Percentiles rank a stretch among this genome's conserved stretches.
These are phyloP conservation scores for Fagopyrum homotropicum DNA, from an alignment of 148 eudicot genomes.

Conservation along the genomic window DNA sequence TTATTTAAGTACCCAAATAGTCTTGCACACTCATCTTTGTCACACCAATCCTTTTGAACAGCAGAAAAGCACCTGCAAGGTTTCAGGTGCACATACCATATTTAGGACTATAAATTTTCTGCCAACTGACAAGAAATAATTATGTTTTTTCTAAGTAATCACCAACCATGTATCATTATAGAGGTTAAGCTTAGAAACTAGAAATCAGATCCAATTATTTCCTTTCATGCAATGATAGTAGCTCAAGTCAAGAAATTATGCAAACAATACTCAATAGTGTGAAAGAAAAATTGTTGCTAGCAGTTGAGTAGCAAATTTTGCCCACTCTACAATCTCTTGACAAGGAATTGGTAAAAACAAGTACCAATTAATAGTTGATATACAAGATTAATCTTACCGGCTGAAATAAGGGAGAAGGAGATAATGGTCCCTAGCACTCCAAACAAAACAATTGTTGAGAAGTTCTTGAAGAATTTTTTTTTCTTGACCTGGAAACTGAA, in stretches of 20 bases:
- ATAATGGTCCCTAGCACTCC: constrained; percentile 85
- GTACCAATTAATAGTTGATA: not conserved
- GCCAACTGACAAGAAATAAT: not conserved
- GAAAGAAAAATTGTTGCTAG: not conserved
- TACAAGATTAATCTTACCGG: constrained; percentile 36
- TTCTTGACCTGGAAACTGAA: constrained; percentile 97
- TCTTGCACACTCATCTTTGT: constrained; percentile 25
- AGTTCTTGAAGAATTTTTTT: constrained; percentile 87
- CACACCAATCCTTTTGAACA: constrained; percentile 32
- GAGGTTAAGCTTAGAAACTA: not conserved
- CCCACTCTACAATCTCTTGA: not conserved
- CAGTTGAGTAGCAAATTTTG: not conserved
- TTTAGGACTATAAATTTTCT: not conserved
- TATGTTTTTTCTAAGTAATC: not conserved
- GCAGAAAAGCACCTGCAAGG: constrained; percentile 26
- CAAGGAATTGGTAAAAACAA: not conserved
- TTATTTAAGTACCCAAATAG: constrained; percentile 30
- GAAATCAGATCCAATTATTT: not conserved
- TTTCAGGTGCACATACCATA: not conserved
- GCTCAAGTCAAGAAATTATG: too few species aligned
- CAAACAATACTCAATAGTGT: not conserved
- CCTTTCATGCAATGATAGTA: not conserved
- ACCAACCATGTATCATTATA: not conserved
- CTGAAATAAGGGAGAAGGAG: constrained; percentile 73
- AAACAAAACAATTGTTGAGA: constrained; percentile 67